These are phyloP conservation scores for Nigrospora osmanthi DNA, from an alignment of 2,329 filamentous ascomycete species.

Conservation along the genomic window DNA sequence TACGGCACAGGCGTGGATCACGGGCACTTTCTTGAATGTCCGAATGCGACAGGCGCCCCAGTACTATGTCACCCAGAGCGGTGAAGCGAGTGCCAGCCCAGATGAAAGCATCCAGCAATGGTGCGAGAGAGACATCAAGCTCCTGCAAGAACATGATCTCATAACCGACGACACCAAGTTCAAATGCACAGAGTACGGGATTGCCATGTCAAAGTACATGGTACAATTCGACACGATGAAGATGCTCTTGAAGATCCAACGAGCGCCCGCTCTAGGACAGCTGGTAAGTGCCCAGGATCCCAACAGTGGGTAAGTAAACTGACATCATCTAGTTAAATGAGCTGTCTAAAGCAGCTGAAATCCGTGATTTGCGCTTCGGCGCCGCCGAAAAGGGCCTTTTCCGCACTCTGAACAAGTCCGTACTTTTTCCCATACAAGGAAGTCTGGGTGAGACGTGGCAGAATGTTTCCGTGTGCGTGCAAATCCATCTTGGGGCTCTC, in stretches of 20 bases:
- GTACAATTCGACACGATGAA: constrained; percentile 76
- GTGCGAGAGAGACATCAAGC: constrained; percentile 58
- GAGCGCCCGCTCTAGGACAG: constrained; percentile 52
- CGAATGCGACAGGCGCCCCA: constrained; percentile 62
- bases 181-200: constrained; percentile 62
- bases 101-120: constrained; percentile 63
- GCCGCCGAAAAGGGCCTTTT: constrained; percentile 61
- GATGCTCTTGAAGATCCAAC: constrained; percentile 53
- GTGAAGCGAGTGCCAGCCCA: constrained; percentile 37
- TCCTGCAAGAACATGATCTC: constrained; percentile 54
- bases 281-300: constrained; percentile 45
- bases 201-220: constrained; percentile 79
- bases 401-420: constrained; percentile 64
- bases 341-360: constrained; percentile 63
- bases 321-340: constrained; percentile 48
- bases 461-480: constrained; percentile 72
- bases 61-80: constrained; percentile 59
- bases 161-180: constrained; percentile 43
- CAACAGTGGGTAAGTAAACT: not conserved
- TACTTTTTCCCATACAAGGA: constrained; percentile 65
- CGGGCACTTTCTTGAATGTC: constrained; percentile 70
- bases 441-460: constrained; percentile 59
- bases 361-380: constrained; percentile 64
- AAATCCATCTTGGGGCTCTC: constrained; percentile 61
- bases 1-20: constrained; percentile 67